Base-by-base conservation (phyloP, 2,329 filamentous ascomycete genomes). In the Epichloe sp. region DNA sequence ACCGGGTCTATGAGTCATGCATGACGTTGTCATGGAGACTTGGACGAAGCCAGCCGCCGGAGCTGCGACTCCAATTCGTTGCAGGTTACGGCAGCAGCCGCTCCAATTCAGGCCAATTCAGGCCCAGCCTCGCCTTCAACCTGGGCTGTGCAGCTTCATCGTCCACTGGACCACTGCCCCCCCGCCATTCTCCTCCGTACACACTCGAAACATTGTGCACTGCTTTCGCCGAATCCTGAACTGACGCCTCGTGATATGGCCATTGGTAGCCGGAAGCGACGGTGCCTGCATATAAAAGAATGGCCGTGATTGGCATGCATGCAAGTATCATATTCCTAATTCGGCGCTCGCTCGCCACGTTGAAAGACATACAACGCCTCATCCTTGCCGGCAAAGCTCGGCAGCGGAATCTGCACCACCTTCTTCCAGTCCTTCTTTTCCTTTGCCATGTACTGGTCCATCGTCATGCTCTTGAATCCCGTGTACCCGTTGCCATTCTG, bases 401-500 rank as follows among this genome's bases (percentile, higher is more conserved):
- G 84, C 60, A 89, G 63, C 4, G 84, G 75, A 54, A 88, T 72
- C 68, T 85, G 81, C 14, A 78, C 72, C 2, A 78, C 71, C 63
- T 77, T 76, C 47, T 74, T 71, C 76, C 81, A 88, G 1, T 69
- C 71, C 26, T 60, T 63, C 57, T 78, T 73, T 60, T 83, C 76
- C 46, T 63, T 68, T 53, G 67, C 74, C 68, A 88, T 80, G 70
- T 80, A 88, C 59, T 82, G 74, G 58, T 82, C 82, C 63, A 86
- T 79, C 23, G 76, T 80, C 64, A 76, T 68, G 56, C 75, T 71
- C 50, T 70, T 73, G 63, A 88, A 88, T 0, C 76, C 82, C 0
- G 85, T 89, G 62, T 86, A 88, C 2, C 85, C 83, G 63, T 86
- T 88, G 19, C 67, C 66, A 62, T 88, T 88, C 67, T 88, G 84